phyloP scores from a whole-genome alignment of 768 basidiomycete genomes.

The Leucocoprinus birnbaumii region DNA sequence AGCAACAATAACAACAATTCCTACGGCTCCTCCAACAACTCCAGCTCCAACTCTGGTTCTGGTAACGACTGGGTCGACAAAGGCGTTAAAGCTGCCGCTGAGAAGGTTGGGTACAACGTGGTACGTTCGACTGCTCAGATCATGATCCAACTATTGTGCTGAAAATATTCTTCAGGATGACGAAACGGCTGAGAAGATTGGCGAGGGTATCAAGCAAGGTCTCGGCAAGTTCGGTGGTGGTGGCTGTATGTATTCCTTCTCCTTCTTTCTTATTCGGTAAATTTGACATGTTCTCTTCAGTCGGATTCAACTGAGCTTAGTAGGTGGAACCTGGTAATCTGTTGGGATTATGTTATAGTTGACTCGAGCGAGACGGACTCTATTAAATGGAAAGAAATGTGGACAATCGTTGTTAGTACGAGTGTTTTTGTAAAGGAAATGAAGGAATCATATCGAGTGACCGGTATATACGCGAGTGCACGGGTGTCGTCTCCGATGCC shows the following conservation, averaged over 20 bases:
- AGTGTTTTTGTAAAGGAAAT: too few relatives aligned
- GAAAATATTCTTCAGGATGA: conserved; percentile 36
- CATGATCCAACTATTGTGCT: background rate
- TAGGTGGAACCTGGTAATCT: too few relatives aligned
- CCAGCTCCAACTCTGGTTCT: conserved; percentile 14
- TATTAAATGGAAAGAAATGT: too few relatives aligned
- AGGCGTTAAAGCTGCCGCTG: conserved; percentile 10
- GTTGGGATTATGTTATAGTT: too few relatives aligned
- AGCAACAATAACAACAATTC: conserved; percentile 13
- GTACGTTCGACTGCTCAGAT: background rate
- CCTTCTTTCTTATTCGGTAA: background rate
- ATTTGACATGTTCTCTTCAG: background rate
- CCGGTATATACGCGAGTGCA: too few relatives aligned
- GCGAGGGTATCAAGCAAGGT: conserved; percentile 31
- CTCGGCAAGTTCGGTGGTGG: conserved; percentile 32
- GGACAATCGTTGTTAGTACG: too few relatives aligned
- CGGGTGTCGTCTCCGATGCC: too few relatives aligned
- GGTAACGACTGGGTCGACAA: conserved; percentile 11
- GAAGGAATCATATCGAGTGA: too few relatives aligned
- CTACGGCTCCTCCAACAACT: conserved; percentile 16
- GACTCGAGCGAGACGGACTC: too few relatives aligned
- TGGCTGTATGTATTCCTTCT: conserved; percentile 19
- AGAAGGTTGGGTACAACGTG: conserved; percentile 11
- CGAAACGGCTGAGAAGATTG: conserved; percentile 34
- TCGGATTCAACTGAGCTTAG: too few relatives aligned